Percentiles rank a stretch among this genome's conserved stretches.
Conservation (phyloP, 1,284 basidiomycete species). For the Boletus holoroseus region DNA sequence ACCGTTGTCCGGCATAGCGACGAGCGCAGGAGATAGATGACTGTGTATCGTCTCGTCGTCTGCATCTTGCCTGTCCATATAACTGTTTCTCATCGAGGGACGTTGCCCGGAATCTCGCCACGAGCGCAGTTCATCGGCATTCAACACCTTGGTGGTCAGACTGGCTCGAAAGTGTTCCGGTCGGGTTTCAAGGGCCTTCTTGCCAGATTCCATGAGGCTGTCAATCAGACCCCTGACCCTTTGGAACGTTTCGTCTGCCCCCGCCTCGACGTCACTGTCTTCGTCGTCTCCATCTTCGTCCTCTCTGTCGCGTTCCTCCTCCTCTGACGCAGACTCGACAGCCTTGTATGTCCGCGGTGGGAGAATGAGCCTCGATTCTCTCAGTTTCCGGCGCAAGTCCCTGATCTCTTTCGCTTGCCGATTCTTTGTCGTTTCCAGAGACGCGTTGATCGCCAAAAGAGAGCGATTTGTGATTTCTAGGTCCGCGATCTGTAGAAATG, state of each 20-base stretch:
- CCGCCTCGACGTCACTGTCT: conserved; percentile 41
- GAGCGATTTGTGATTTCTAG: conserved; percentile 79
- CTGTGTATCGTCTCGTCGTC: conserved; percentile 29
- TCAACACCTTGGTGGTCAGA: conserved; percentile 59
- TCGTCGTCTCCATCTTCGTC: conserved; percentile 40
- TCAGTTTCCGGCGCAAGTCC: conserved; percentile 66
- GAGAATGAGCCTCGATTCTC: conserved; percentile 70
- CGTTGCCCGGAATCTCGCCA: conserved; percentile 45
- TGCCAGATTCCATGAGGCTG: conserved; percentile 54
- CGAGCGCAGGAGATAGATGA: conserved; percentile 33
- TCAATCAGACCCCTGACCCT: conserved; percentile 61
- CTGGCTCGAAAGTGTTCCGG: conserved; percentile 47
- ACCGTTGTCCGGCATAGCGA: conserved; percentile 32
- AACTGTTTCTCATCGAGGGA: conserved; percentile 5
- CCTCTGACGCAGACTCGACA: conserved; percentile 45
- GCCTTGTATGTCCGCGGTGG: conserved; percentile 59
- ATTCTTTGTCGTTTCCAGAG: conserved; percentile 67
- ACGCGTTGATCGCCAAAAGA: conserved; percentile 68
- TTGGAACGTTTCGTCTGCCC: conserved; percentile 45
- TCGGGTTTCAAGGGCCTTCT: conserved; percentile 55
- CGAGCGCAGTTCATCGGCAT: conserved; percentile 58
- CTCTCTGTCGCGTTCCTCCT: conserved; percentile 37
- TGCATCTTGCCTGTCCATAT: conserved; percentile 21
- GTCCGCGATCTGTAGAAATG: conserved; percentile 61
- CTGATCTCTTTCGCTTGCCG: conserved; percentile 76